Percentiles rank a stretch among this genome's conserved stretches.
phyloP scores from a whole-genome alignment of 345 rosid genomes.

The Jatropha curcas region DNA sequence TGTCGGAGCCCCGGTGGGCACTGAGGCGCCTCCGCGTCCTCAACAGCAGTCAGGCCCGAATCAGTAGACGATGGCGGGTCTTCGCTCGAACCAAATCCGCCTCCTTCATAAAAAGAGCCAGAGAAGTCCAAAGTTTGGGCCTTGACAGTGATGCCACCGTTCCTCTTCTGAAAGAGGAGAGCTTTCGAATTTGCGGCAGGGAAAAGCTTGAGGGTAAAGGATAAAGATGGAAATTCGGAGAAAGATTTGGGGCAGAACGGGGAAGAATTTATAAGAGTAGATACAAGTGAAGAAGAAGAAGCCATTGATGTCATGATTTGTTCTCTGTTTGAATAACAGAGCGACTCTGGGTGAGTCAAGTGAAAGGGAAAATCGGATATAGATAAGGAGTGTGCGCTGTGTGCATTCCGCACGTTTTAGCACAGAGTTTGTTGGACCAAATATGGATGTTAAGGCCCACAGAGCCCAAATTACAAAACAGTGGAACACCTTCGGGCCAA shows the following conservation, averaged over 20 bases:
- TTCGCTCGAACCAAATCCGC: conserved; percentile 61
- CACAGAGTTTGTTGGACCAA: background rate
- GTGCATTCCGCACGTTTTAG: too few relatives aligned
- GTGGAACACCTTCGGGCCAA: too few relatives aligned
- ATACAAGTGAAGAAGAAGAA: conserved; percentile 46
- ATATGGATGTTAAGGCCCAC: background rate
- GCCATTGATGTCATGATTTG: conserved; percentile 59
- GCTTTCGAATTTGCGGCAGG: conserved; percentile 31
- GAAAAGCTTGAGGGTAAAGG: conserved; percentile 43
- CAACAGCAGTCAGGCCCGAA: conserved; percentile 52
- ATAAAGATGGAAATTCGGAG: conserved; percentile 30
- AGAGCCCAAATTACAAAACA: background rate
- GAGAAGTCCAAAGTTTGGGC: conserved; percentile 73
- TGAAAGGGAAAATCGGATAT: conserved; percentile 17
- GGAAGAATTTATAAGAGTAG: conserved; percentile 28
- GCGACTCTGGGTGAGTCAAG: background rate
- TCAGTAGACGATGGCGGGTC: conserved; percentile 55
- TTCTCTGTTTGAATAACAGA: conserved; percentile 10
- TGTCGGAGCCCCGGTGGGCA: conserved; percentile 93
- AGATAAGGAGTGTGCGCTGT: conserved; percentile 22
- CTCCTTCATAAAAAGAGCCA: conserved; percentile 78
- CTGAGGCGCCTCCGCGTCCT: conserved; percentile 73
- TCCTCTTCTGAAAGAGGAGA: conserved; percentile 16
- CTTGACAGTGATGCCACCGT: conserved; percentile 28
- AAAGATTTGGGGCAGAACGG: conserved; percentile 37